A percentile compares a stretch with the other conserved stretches of the same genome.
Evolutionary conservation across 352 stramenopile species (phyloP).

Genomic region (Phytopythium oedochilum): DNA sequence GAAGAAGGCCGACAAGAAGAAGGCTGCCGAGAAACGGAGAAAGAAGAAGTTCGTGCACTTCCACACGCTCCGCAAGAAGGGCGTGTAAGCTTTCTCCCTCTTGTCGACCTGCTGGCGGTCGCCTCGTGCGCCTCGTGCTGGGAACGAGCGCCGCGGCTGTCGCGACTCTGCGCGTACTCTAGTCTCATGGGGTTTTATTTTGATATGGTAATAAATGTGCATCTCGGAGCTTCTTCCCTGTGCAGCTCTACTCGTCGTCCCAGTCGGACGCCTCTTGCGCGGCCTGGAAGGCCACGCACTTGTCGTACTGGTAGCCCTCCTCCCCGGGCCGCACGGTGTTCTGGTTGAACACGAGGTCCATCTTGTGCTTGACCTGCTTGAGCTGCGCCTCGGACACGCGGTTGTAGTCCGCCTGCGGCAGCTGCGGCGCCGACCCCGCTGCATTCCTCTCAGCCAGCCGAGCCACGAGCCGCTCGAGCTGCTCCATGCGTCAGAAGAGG

Average conservation of each 20-base stretch:
- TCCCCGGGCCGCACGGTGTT: conserved; percentile 56
- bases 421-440: background rate
- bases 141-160: background rate
- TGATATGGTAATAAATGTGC: conserved; percentile 25
- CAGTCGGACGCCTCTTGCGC: conserved; percentile 49
- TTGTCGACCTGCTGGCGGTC: background rate
- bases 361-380: conserved; percentile 60
- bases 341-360: conserved; percentile 65
- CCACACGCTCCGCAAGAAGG: conserved; percentile 85
- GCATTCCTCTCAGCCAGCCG: conserved; percentile 27
- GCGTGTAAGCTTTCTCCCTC: conserved; percentile 40
- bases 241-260: conserved; percentile 38
- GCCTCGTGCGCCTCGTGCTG: no score
- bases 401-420: conserved; percentile 77
- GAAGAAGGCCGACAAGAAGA: conserved; percentile 55
- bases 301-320: conserved; percentile 62
- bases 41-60: conserved; percentile 87
- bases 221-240: conserved; percentile 3
- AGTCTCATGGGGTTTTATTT: conserved; percentile 46
- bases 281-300: conserved; percentile 45
- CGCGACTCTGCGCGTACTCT: conserved; percentile 23
- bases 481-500: no score
- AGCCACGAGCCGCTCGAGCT: conserved; percentile 47
- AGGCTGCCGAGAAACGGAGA: conserved; percentile 34
- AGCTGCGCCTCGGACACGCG: conserved; percentile 70